Evolutionary conservation across 192 early-diverging fungal genomes (phyloP), one percentile per base, ranked within the genome.

Genomic region (Coemansia sp.): DNA sequence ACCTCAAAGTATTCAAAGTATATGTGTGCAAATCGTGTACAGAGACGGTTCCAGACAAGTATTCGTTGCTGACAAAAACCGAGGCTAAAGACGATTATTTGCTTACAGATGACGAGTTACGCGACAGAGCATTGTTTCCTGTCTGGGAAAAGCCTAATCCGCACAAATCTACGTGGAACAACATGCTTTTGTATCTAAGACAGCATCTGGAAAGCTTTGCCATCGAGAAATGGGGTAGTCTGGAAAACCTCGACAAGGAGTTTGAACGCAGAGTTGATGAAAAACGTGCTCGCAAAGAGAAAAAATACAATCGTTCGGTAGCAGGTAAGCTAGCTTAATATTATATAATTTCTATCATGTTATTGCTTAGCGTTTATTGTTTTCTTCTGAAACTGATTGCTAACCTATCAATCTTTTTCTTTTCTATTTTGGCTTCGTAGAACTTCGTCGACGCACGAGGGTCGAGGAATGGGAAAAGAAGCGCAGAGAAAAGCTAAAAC

Each of bases 1-100:
- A 91, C 57, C 52, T 86, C 17, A 84, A 87, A 40, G 75, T 93
- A 65, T 98, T 94, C 72, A 72, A 77, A n/a, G 73, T 93, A 14
- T 57, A 60, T 48, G 89, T 98, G 18, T 99, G 97, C 72, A 63
- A 82, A 22, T 59, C 61, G 31, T 99, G 97, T 68, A 89, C 87
- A 60, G 87, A 92, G 18, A 64, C 73, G 3, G 75, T 84, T 12
- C 87, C 92, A 0, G 96, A 99, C 34, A 93, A 92, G 63, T 99
- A 96, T 70, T 90, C 90, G 59, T 84, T 99, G 42, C 75, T 98
- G 45, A 99, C 96, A 33, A 99, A 99, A 73, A 98, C 97, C 8
- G 97, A 99, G 73, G 92, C 89, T 50, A 91, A 87, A 65, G 86
- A 91, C 82, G 97, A 99, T 67, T 99, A 99, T 72, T 76, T 99